phyloP scores from a whole-genome alignment of 2,329 filamentous ascomycete genomes.

The Claviceps africana region DNA sequence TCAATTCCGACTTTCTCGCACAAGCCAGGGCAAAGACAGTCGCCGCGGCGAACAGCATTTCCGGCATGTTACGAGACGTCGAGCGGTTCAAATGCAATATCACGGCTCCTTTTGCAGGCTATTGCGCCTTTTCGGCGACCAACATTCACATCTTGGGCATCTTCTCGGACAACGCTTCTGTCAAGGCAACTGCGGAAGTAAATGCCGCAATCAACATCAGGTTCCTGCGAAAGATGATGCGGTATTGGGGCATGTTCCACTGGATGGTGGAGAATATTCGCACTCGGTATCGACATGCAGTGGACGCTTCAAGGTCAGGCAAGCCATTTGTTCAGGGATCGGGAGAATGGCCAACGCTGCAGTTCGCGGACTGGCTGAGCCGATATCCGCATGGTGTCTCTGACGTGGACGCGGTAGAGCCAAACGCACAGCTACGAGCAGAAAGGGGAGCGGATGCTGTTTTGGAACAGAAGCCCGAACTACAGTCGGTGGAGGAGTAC shows the following conservation, averaged over 20 bases:
- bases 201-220: slow-evolving; percentile 80
- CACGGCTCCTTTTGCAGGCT: slow-evolving; percentile 84
- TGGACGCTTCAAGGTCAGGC: slow-evolving; percentile 64
- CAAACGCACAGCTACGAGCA: slow-evolving; percentile 50
- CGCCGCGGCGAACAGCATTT: slow-evolving; percentile 75
- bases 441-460: slow-evolving; percentile 78
- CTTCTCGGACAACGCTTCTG: slow-evolving; percentile 65
- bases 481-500: slow-evolving; percentile 92
- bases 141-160: slow-evolving; percentile 91
- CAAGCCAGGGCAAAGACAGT: slow-evolving; percentile 65
- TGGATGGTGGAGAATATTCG: slow-evolving; percentile 91
- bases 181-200: slow-evolving; percentile 67
- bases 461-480: slow-evolving; percentile 72
- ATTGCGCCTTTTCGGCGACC: slow-evolving; percentile 84
- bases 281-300: slow-evolving; percentile 71
- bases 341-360: slow-evolving; percentile 55
- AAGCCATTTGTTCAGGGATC: slow-evolving; percentile 33
- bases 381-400: slow-evolving; percentile 87
- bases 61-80: slow-evolving; percentile 65
- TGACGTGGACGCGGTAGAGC: slow-evolving; percentile 69
- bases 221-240: slow-evolving; percentile 89
- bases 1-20: slow-evolving; percentile 64
- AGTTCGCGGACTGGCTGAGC: slow-evolving; percentile 97
- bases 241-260: slow-evolving; percentile 97
- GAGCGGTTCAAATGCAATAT: slow-evolving; percentile 56